phyloP scores from a whole-genome alignment of 805 yeast genomes.

The Zygotorulaspora sp. region DNA sequence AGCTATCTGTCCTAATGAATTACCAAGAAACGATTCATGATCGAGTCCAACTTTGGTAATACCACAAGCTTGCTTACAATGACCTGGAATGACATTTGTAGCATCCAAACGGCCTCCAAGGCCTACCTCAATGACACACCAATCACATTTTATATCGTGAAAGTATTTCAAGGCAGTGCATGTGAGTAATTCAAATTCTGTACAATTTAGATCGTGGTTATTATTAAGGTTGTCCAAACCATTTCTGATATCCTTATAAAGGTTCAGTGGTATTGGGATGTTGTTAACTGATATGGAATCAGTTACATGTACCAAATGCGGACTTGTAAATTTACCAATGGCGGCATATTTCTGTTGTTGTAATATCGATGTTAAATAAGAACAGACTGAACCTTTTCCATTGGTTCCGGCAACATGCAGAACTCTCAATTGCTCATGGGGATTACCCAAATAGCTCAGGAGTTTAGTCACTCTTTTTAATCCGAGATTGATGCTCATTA shows the following conservation, averaged over 20 bases:
- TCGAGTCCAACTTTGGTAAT: conserved; percentile 84
- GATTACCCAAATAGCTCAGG: conserved; percentile 55
- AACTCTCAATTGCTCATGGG: conserved; percentile 58
- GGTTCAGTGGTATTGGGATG: conserved; percentile 43
- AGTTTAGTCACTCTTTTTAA: conserved; percentile 47
- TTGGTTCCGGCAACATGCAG: conserved; percentile 96
- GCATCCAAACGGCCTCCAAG: conserved; percentile 88
- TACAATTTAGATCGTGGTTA: conserved; percentile 51
- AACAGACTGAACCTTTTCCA: conserved; percentile 91
- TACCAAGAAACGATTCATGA: conserved; percentile 75
- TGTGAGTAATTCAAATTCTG: conserved; percentile 84
- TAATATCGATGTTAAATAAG: conserved; percentile 68
- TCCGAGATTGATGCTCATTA: conserved; percentile 56
- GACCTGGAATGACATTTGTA: conserved; percentile 61
- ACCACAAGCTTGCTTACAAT: conserved; percentile 57
- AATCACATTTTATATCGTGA: conserved; percentile 49
- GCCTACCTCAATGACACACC: conserved; percentile 91
- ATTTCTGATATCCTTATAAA: conserved; percentile 45
- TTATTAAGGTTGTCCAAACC: conserved; percentile 42
- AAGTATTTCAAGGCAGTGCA: conserved; percentile 82
- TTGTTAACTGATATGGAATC: conserved; percentile 74
- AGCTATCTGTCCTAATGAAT: conserved; percentile 62
- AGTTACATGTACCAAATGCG: conserved; percentile 68
- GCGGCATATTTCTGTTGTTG: conserved; percentile 33
- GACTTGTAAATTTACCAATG: conserved; percentile 83